Base-by-base conservation (phyloP, 306 rosid species). In the Dalbergia oliveri region DNA sequence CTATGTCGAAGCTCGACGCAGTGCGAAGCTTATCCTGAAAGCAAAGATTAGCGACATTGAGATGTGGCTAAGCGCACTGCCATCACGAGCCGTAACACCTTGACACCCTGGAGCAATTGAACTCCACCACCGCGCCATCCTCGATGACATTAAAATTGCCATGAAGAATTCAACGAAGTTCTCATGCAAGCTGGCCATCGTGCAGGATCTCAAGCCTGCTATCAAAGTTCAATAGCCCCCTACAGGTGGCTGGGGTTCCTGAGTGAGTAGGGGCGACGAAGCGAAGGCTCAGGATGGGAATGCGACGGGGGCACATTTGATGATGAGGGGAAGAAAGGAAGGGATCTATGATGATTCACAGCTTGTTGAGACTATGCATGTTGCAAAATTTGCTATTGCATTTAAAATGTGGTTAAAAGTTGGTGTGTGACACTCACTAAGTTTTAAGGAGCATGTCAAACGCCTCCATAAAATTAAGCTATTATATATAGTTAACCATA, bases 151-250 rank as follows among this genome's bases (percentile, higher is more conserved):
- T 18, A 83, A 33, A 44, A 72, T 43, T 0, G 77, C 78, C 2
- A 85, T 89, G 93, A 75, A 5, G 73, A 94, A 91, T 70, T 88
- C 99, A 0, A 91, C 95, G 3, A 91, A 94, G 82, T 88, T 90
- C 13, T 68, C 88, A 0, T 93, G 99, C 58, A 94, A 93, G 56
- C 81, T 94, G 85, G 97, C 97, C 11, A 91, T 94, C 26, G 97
- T 85, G 1, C 78, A 90, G 61, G 76, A 77, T 94, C 23, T 37
- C 93, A 0, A 47, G 87, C 2, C 0, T 89, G 3, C 53, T 93
- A 10, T 58, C 92, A 1, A 54, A 57, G 37, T 76, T 90, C 61
- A 72, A 82, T 70, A 15, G 57, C 18, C 88, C 95, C 26, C 95
- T n/a, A n/a, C n/a, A n/a, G n/a, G n/a, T n/a, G n/a, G n/a, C n/a